phyloP scores from a whole-genome alignment of 2,329 filamentous ascomycete species.

The Penicillium sp. region DNA sequence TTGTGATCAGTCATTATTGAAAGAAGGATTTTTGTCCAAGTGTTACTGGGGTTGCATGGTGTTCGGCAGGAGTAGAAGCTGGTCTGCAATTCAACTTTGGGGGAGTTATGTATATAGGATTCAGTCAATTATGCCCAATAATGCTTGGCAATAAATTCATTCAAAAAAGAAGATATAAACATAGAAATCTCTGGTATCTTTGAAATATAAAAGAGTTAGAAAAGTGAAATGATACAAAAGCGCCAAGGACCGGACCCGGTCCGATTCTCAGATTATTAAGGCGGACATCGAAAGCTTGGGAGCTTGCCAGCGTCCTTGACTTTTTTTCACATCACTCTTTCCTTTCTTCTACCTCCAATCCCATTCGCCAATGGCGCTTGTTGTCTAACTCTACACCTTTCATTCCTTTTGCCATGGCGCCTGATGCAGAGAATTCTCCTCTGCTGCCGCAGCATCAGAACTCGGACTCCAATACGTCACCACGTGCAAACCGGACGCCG shows the following conservation, averaged over 20 bases:
- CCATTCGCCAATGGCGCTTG: constrained; percentile 14
- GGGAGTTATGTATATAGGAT: constrained; percentile 10
- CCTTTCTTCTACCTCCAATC: constrained; percentile 11
- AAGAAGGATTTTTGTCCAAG: not conserved
- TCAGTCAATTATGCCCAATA: constrained; percentile 1
- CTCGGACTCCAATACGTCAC: constrained; percentile 38
- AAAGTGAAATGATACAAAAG: not conserved
- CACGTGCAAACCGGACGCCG: constrained; percentile 36
- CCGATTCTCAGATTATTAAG: constrained; percentile 22
- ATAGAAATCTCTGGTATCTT: not conserved
- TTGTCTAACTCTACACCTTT: constrained; percentile 14
- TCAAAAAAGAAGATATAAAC: not conserved
- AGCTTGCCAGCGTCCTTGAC: constrained; percentile 18
- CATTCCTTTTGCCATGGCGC: constrained; percentile 31
- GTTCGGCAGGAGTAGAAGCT: constrained; percentile 7
- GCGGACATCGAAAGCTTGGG: constrained; percentile 17
- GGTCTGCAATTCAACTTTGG: constrained; percentile 1
- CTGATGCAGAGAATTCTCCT: constrained; percentile 44
- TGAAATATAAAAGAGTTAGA: not conserved
- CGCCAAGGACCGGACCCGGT: constrained; percentile 7
- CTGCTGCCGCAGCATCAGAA: constrained; percentile 41
- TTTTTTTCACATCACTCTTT: constrained; percentile 11
- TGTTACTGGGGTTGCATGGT: constrained; percentile 10
- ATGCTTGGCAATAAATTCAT: not conserved
- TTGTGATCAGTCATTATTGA: constrained; percentile 5